Percentiles rank a stretch among this genome's conserved stretches.
These are phyloP conservation scores for Metschnikowia santaceciliae DNA, from an alignment of 805 yeast genomes.

Conservation along the genomic window DNA sequence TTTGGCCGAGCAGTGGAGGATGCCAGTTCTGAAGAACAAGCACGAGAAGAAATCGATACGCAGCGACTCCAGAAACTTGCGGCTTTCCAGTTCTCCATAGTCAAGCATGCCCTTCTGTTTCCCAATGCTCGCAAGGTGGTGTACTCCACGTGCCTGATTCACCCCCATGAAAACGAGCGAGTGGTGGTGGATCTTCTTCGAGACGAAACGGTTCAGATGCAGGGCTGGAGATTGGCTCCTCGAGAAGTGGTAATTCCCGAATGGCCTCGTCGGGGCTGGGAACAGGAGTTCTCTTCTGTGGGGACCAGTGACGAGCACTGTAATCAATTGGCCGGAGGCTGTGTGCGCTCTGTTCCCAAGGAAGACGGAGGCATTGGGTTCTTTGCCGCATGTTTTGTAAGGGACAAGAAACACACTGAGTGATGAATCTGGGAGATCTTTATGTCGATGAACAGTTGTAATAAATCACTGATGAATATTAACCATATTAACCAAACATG, in stretches of 20 bases:
- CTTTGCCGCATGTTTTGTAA: constrained; percentile 88
- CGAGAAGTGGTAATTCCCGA: constrained; percentile 64
- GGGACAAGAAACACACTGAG: constrained; percentile 1
- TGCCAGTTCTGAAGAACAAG: constrained; percentile 36
- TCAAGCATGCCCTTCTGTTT: constrained; percentile 81
- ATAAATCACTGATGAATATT: not conserved
- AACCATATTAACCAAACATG: too few relatives aligned
- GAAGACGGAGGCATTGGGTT: constrained; percentile 99
- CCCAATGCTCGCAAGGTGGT: constrained; percentile 76
- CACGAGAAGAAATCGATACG: constrained; percentile 37
- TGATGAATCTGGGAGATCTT: not conserved
- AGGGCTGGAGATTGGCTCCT: constrained; percentile 72
- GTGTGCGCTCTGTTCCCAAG: constrained; percentile 80
- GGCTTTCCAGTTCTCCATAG: constrained; percentile 82
- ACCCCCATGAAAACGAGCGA: constrained; percentile 88
- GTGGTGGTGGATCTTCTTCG: constrained; percentile 77
- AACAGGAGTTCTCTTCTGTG: constrained; percentile 55
- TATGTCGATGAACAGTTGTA: too few relatives aligned
- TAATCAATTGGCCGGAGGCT: constrained; percentile 65
- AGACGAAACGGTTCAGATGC: constrained; percentile 57
- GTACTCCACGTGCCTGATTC: constrained; percentile 93
- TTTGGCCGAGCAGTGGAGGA: constrained; percentile 80
- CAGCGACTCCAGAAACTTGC: constrained; percentile 70
- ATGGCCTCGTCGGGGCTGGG: constrained; percentile 86
- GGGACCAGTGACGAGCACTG: constrained; percentile 39